Evolutionary conservation across 2,329 filamentous ascomycete genomes (phyloP), one percentile per base, ranked within the genome.

Genomic region (Cephalotrichum gorgonifer): DNA sequence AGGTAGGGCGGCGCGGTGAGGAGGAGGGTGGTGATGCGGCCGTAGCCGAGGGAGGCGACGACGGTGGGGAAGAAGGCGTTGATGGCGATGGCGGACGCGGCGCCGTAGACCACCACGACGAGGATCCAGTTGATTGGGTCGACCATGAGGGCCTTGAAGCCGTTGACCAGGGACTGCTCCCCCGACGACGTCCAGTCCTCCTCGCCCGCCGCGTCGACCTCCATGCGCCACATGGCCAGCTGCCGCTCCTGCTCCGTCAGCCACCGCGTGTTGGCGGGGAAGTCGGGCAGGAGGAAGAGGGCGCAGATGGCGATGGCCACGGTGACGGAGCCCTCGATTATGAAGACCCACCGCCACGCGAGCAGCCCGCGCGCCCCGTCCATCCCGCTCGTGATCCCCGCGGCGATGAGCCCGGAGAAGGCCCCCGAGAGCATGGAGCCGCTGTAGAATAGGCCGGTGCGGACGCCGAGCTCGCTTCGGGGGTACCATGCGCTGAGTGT

Each of bases 401-500:
- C 75, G 2, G 71, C 78, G 39, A 82, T 71, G 3, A 82, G 68
- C 0, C 76, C 75, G 0, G 75, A 78, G 56, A 81, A 81, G 47
- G 76, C 75, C 43, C 77, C 78, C 43, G 77, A 77, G 54, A 81
- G 72, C 53, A 79, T 71, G 57, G 78, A 79, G 2, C 76, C 75
- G 52, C 75, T 75, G 61, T 79, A 81, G 23, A 81, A 61, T 26
- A 81, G 70, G 50, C 76, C 75, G 54, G 79, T 78, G 47, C 76
- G 65, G 48, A 66, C 64, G 15, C 73, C 71, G 52, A 81, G 56
- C 62, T 80, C 76, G 45, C 74, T 71, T 43, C 79, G 71, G 2
- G 79, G 84, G 61, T 85, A 85, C 74, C 80, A 85, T 55, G 81
- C 79, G 0, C 76, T 80, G 20, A 85, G 68, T 43, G 83, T 77